Evolutionary conservation across 208 protist species (phyloP).

Genomic region (Trypanosoma congolense): DNA sequence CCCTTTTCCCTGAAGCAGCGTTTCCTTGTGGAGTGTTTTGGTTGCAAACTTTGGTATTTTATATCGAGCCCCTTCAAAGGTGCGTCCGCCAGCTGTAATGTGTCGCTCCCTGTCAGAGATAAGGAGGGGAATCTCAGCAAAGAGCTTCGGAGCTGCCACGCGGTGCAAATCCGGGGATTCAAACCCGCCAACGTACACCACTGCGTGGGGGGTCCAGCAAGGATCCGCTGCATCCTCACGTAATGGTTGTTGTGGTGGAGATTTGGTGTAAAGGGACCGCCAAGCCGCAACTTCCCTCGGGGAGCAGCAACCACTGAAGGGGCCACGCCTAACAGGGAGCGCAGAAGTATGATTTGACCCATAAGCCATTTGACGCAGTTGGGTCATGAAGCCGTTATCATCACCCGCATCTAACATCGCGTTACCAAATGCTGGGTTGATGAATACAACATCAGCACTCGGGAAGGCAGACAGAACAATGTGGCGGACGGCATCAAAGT

Average conservation of each 20-base stretch:
- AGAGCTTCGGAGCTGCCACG: conserved; percentile 35
- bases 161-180: conserved; percentile 41
- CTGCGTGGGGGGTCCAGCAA: conserved; percentile 45
- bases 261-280: conserved; percentile 12
- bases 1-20: conserved; percentile 23
- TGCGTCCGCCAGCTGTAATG: conserved; percentile 17
- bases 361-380: background rate
- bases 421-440: background rate
- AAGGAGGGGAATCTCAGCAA: conserved; percentile 29
- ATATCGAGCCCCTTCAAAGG: conserved; percentile 6
- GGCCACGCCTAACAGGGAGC: conserved; percentile 9
- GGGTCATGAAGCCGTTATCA: background rate
- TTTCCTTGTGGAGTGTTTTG: conserved; percentile 8
- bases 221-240: background rate
- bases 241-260: conserved; percentile 8
- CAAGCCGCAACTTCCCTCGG: background rate
- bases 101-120: conserved; percentile 3
- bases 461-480: conserved; percentile 16
- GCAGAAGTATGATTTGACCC: background rate
- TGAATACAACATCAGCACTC: conserved; percentile 14
- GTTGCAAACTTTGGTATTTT: conserved; percentile 19
- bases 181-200: conserved; percentile 60
- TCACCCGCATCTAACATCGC: background rate
- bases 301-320: conserved; percentile 6
- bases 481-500: conserved; percentile 12